Evolutionary conservation across 2,329 filamentous ascomycete genomes (phyloP), one percentile per base, ranked within the genome.

Genomic region (Ploettnerulaceae sp.): DNA sequence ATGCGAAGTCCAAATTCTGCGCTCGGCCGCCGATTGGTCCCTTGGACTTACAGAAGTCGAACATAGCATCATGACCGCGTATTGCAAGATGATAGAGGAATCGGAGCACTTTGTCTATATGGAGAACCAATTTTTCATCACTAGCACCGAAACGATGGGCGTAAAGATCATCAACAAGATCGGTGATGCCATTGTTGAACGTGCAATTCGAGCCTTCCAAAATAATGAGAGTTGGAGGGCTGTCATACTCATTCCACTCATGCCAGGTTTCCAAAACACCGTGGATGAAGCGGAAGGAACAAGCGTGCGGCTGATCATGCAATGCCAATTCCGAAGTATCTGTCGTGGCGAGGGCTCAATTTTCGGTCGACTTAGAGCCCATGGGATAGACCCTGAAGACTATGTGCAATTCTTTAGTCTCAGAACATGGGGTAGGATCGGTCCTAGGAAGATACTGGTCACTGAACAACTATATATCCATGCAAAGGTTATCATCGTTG

Each of bases 401-500:
- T 97, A 94, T 61, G 95, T 98, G 47, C 82, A 88, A 56, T 98
- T 98, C 71, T 97, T 89, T 68, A 91, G 89, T 55, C 71, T 98
- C 52, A 79, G 93, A 48, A 81, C 91, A 45, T 97, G 91, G 91
- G 93, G 91, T 17, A 84, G 85, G 65, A 89, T 98, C 63, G 88
- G 88, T 12, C 80, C 83, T 24, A 84, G 84, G 53, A 86, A 93
- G 56, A 79, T 82, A 47, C 71, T 97, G 28, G 89, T 93, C 3
- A 97, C 93, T 0, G 93, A 98, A 65, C 93, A 97, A 68, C 77
- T 98, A 8, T 98, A 98, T 64, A 97, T 98, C 47, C 93, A 98
- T 61, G 93, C 93, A 51, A 98, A 98, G 69, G 86, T 86, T 56
- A 97, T 97, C 74, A 78, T 98, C 46, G 91, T 95, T 4, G 93